phyloP scores from a whole-genome alignment of 106 monocot genomes.

The Iris macrosiphon region DNA sequence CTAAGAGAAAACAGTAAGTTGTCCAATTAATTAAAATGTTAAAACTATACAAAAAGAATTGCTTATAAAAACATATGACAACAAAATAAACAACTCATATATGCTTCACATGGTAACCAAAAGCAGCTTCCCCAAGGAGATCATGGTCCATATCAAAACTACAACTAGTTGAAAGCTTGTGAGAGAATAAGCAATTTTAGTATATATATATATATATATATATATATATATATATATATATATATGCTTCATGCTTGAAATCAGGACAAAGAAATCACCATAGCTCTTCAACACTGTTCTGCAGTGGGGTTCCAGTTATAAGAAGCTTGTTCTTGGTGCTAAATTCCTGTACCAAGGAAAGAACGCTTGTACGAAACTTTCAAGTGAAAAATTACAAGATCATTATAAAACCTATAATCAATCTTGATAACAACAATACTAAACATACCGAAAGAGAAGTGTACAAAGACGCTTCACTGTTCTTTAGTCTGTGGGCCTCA shows the following conservation, averaged over 20 bases:
- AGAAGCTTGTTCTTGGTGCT: conserved; percentile 98
- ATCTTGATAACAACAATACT: background rate
- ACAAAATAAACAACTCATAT: no score
- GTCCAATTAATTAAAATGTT: no score
- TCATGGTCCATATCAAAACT: no score
- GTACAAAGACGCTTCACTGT: conserved; percentile 92
- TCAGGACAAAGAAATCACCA: conserved; percentile 56
- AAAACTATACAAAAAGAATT: no score
- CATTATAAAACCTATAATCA: background rate
- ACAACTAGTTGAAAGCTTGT: no score
- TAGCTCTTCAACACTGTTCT: conserved; percentile 98
- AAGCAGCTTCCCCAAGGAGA: no score
- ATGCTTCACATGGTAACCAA: no score
- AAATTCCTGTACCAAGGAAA: conserved; percentile 59
- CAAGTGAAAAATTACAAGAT: no score
- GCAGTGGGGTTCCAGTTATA: conserved; percentile 94
- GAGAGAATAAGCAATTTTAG: background rate
- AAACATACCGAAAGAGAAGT: conserved; percentile 67
- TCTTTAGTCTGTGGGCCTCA: conserved; percentile 96
- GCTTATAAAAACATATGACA: no score
- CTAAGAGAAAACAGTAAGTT: no score
- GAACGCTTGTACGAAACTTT: no score
- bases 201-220: background rate
- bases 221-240: background rate
- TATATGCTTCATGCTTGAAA: no score